Evolutionary conservation across 257 asterid genomes (phyloP).

Genomic region (Capsicum rhomboideum): DNA sequence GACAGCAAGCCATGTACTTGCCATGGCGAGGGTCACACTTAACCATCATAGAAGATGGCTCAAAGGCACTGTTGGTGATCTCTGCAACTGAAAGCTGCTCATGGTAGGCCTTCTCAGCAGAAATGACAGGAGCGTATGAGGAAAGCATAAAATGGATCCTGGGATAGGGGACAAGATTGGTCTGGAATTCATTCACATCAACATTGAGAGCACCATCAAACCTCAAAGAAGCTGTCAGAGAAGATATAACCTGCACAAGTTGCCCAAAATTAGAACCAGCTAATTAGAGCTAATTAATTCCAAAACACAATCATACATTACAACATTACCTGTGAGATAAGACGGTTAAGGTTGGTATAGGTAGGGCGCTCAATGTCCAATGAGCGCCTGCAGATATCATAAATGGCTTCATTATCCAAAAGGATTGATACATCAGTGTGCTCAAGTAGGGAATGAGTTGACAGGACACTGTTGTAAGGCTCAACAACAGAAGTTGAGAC

Average conservation of each 20-base stretch:
- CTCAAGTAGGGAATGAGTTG: constrained; percentile 20
- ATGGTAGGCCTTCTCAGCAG: constrained; percentile 8
- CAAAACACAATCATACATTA: too few species aligned
- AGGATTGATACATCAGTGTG: constrained; percentile 17
- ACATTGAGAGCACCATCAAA: constrained; percentile 11
- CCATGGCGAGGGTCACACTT: constrained; percentile 12
- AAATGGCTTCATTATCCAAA: constrained; percentile 16
- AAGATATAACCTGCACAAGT: constrained; percentile 7
- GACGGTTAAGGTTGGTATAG: constrained; percentile 14
- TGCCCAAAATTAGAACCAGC: neutral
- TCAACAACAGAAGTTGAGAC: constrained; percentile 22
- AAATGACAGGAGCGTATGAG: constrained; percentile 7
- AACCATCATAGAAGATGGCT: constrained; percentile 14
- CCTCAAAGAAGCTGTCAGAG: constrained; percentile 9
- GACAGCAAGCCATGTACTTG: constrained; percentile 12
- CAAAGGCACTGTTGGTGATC: constrained; percentile 10
- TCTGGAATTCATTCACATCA: constrained; percentile 12
- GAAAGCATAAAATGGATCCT: constrained; percentile 9
- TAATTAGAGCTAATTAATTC: neutral
- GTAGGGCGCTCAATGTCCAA: constrained; percentile 18
- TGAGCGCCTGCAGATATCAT: constrained; percentile 13
- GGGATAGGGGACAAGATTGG: constrained; percentile 8
- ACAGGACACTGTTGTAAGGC: constrained; percentile 18
- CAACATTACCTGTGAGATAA: constrained; percentile 10
- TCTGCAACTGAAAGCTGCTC: constrained; percentile 7